Percentiles rank a stretch among this genome's conserved stretches.
Evolutionary conservation across 352 stramenopile species (phyloP).

Genomic region (Globisporangium acanthophoron): DNA sequence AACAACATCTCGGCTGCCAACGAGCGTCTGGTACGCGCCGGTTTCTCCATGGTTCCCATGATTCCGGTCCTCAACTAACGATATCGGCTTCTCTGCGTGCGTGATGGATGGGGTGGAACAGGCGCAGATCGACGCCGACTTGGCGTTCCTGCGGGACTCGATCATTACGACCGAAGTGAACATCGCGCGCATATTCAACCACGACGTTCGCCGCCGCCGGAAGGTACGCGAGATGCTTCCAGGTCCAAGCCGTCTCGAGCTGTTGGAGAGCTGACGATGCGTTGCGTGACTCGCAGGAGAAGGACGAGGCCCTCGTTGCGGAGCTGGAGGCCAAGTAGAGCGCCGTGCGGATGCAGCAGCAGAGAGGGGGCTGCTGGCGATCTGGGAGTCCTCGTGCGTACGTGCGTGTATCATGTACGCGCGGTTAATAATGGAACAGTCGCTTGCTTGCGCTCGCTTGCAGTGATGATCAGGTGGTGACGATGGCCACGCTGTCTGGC

Average conservation of each 20-base stretch:
- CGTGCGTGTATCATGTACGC: no score
- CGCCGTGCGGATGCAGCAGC: neutral
- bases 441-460: no score
- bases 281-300: conserved; percentile 28
- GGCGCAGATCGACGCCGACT: conserved; percentile 85
- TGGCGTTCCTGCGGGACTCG: conserved; percentile 94
- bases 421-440: no score
- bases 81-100: no score
- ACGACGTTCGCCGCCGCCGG: conserved; percentile 89
- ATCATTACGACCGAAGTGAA: conserved; percentile 98
- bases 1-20: conserved; percentile 63
- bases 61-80: no score
- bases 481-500: neutral
- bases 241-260: neutral
- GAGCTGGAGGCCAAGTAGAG: conserved; percentile 66
- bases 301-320: conserved; percentile 55
- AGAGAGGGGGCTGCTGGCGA: neutral
- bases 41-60: no score
- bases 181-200: conserved; percentile 97
- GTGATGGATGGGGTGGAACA: conserved; percentile 8
- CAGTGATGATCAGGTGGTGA: neutral
- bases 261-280: neutral
- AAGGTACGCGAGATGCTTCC: conserved; percentile 20
- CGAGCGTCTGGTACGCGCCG: conserved; percentile 53
- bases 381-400: no score